These are phyloP conservation scores for Yarrowia bubula DNA, from an alignment of 805 yeast species.

Conservation along the genomic window DNA sequence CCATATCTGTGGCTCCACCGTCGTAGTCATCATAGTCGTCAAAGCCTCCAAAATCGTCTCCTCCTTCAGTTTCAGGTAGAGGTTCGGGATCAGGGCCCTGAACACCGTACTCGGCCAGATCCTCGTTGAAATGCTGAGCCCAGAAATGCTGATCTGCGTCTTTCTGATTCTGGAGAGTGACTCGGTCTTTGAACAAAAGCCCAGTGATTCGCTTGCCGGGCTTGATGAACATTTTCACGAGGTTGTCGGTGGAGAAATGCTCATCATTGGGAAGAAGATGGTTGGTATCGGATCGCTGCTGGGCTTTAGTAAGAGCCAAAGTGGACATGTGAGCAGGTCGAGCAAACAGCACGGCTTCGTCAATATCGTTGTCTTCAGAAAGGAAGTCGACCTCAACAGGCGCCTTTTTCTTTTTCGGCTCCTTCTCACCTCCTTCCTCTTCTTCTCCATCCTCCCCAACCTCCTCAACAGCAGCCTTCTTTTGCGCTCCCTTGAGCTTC, in stretches of 20 bases:
- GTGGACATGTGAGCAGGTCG: slow-evolving; percentile 39
- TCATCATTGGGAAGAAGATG: slow-evolving; percentile 70
- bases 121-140: slow-evolving; percentile 51
- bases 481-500: slow-evolving; percentile 45
- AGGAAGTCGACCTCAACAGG: slow-evolving; percentile 47
- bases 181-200: slow-evolving; percentile 19
- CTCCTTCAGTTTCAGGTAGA: slow-evolving; percentile 31
- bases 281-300: slow-evolving; percentile 44
- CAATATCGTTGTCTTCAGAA: slow-evolving; percentile 40
- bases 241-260: slow-evolving; percentile 64
- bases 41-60: slow-evolving; percentile 30
- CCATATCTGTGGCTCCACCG: slow-evolving; percentile 30
- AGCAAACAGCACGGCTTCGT: slow-evolving; percentile 46
- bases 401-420: slow-evolving; percentile 36
- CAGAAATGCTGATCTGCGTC: slow-evolving; percentile 65
- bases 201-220: slow-evolving; percentile 44
- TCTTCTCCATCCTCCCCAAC: slow-evolving; percentile 24
- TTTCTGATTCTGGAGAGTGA: slow-evolving; percentile 29
- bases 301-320: slow-evolving; percentile 46
- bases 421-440: neutral
- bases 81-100: slow-evolving; percentile 11
- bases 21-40: slow-evolving; percentile 40
- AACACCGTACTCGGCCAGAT: slow-evolving; percentile 9
- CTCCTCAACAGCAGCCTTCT: neutral
- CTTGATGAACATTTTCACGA: slow-evolving; percentile 66